These are phyloP conservation scores for Hypoxylon sp. DNA, from an alignment of 2,329 filamentous ascomycete species.

Conservation along the genomic window DNA sequence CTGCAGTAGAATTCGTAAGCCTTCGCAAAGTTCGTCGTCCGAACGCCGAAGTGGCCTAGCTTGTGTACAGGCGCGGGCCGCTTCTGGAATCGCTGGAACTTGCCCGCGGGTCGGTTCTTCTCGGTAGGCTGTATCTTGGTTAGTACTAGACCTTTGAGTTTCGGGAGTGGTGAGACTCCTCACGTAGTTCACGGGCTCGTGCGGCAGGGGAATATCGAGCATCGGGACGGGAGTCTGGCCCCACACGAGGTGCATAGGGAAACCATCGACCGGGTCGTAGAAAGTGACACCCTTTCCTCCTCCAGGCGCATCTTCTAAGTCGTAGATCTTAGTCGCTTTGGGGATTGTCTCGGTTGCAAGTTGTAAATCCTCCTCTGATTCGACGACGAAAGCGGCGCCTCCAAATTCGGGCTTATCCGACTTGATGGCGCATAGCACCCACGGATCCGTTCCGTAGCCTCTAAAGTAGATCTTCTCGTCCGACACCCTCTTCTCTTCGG, in stretches of 20 bases:
- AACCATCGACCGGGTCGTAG: slow-evolving; percentile 68
- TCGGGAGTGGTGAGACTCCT: slow-evolving; percentile 25
- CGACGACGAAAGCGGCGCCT: slow-evolving; percentile 71
- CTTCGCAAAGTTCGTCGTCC: slow-evolving; percentile 66
- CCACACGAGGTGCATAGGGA: slow-evolving; percentile 70
- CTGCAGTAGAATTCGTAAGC: slow-evolving; percentile 65
- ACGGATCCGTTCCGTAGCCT: slow-evolving; percentile 73
- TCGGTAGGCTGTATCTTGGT: slow-evolving; percentile 56
- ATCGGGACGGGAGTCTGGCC: slow-evolving; percentile 63
- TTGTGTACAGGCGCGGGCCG: slow-evolving; percentile 66
- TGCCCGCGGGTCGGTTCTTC: slow-evolving; percentile 65
- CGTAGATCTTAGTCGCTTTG: slow-evolving; percentile 63
- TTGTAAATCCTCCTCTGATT: slow-evolving; percentile 68
- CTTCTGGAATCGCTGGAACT: slow-evolving; percentile 67
- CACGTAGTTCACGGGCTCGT: slow-evolving; percentile 64
- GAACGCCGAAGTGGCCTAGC: slow-evolving; percentile 69
- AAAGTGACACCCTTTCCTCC: slow-evolving; percentile 68
- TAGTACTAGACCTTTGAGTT: background rate
- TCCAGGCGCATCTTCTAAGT: slow-evolving; percentile 65
- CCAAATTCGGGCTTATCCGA: slow-evolving; percentile 66
- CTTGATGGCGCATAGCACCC: slow-evolving; percentile 68
- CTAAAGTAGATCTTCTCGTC: slow-evolving; percentile 69
- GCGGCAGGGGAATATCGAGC: slow-evolving; percentile 57
- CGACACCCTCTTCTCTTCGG: slow-evolving; percentile 54
- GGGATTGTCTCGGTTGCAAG: slow-evolving; percentile 64